Base-by-base conservation (phyloP, 805 yeast species). In the Metschnikowia santaceciliae region DNA sequence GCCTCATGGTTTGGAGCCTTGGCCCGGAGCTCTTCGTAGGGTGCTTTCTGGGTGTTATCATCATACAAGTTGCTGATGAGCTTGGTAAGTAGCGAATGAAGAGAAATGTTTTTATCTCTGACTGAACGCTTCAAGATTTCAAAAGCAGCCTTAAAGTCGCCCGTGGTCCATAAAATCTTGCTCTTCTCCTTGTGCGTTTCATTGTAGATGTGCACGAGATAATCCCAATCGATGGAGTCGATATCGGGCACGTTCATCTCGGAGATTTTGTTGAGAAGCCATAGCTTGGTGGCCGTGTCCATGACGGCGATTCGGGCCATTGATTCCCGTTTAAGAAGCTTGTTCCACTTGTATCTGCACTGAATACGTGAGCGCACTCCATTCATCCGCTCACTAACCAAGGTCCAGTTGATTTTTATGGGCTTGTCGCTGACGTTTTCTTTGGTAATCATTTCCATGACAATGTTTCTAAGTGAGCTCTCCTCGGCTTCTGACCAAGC, bases 261-360 rank as follows among this genome's bases (percentile, higher is more conserved):
- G 43, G 63, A 63, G 15, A 74, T 49, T 36, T 64, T 61, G 48
- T 65, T 63, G 32, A 71, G 56, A n/a, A 74, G 58, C 78, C 78
- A 74, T 13, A 65, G 36, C 53, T 66, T 69, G n/a, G 71, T 68
- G 6, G 61, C 61, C 3, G 57, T 46, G 38, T 63, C 64, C 76
- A 73, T 70, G 47, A 60, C 61, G 20, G 67, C 54, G 2, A 68
- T 57, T 14, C 74, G 58, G n/a, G 60, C 57, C 35, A 61, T 56
- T 20, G 71, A 62, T 54, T 84, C 86, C 52, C 86, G 74, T 60
- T 82, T 84, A 48, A 83, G 68, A 5, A 90, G 62, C 68, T 91
- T 92, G 63, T 86, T 86, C 97, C 97, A 92, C 65, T 92, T 92
- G 69, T 92, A 92, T 52, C 98, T 80, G 66, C 97, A 91, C 69